A percentile compares a stretch with the other conserved stretches of the same genome.
phyloP scores from a whole-genome alignment of 768 basidiomycete species.

The Boletus sp. region DNA sequence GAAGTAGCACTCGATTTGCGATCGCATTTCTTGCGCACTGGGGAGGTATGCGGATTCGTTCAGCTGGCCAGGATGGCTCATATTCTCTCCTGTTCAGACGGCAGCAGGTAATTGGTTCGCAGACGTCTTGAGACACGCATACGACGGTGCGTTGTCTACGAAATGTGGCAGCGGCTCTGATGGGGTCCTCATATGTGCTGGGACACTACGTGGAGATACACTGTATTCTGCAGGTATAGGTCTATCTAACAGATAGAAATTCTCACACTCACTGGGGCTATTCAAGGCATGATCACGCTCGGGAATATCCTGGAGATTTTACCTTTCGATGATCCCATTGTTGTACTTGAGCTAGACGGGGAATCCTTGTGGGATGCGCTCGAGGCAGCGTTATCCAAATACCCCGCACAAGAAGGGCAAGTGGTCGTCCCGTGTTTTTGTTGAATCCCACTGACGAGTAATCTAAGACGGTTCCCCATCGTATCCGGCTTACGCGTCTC shows the following conservation, averaged over 20 bases:
- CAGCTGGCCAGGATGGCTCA: not conserved
- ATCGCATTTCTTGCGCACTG: constrained; percentile 68
- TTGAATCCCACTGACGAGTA: not conserved
- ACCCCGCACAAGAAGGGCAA: constrained; percentile 90
- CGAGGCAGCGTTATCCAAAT: constrained; percentile 68
- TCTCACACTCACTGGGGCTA: not conserved
- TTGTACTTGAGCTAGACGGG: constrained; percentile 80
- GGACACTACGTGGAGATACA: constrained; percentile 83
- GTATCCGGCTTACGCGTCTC: constrained; percentile 79
- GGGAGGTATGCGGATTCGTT: constrained; percentile 47
- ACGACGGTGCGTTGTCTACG: constrained; percentile 64
- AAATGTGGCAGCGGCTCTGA: constrained; percentile 66
- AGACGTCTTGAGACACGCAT: constrained; percentile 79
- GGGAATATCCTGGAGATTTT: constrained; percentile 88
- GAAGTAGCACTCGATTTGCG: constrained; percentile 66
- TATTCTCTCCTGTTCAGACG: constrained; percentile 39
- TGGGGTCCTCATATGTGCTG: constrained; percentile 77
- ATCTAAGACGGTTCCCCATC: constrained; percentile 76
- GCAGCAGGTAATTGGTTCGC: constrained; percentile 80
- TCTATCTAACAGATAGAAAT: not conserved
- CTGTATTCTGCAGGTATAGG: constrained; percentile 72
- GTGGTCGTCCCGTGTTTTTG: constrained; percentile 6
- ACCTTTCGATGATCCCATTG: constrained; percentile 81
- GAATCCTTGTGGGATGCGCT: constrained; percentile 74
- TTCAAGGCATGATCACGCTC: constrained; percentile 66